Evolutionary conservation across 768 basidiomycete species (phyloP), one percentile per base, ranked within the genome.

Genomic region (Leucosporidium scottii): DNA sequence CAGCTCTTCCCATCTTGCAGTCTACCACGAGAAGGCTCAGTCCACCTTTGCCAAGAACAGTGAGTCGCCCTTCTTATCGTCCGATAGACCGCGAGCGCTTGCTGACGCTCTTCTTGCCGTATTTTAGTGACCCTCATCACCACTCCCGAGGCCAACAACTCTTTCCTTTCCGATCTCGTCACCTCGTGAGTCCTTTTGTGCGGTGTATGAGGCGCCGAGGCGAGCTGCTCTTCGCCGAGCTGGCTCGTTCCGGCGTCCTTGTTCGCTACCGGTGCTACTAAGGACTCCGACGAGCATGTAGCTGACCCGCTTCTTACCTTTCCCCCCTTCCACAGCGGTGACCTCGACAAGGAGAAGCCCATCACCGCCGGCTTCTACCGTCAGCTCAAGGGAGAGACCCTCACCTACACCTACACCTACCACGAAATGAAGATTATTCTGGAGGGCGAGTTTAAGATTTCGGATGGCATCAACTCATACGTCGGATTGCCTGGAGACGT

Each of bases 351-450:
- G 34, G 57, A 58, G 34, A 47, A 59, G 39, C 58, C 58, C 58
- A 59, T 59, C 39, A 59, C 58, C 7, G 58, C 58, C n/a, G 58
- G 58, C n/a, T 59, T 59, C 58, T 59, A 59, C 58, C 58, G 58
- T 15, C 58, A 59, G 39, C 25, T 27, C 4, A 44, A 39, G 12
- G 58, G 58, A 23, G 39, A 44, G n/a, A 21, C 23, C 25, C 39
- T 59, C 25, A 44, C 47, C n/a, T 59, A 59, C 58, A 59, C 58
- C n/a, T 59, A 59, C 58, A 39, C 23, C 39, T 59, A 59, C 39
- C 20, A 59, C n/a, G 58, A 59, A 39, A 59, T 59, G 36, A 59
- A 59, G 58, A 27, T 44, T 15, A 59, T 59, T 39, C 39, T 59
- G 15, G 58, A 59, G 58, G 58, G 58, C 1, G 58, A 59, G 58